Conservation (phyloP, 768 basidiomycete species). For the Lactarius evosmus region DNA sequence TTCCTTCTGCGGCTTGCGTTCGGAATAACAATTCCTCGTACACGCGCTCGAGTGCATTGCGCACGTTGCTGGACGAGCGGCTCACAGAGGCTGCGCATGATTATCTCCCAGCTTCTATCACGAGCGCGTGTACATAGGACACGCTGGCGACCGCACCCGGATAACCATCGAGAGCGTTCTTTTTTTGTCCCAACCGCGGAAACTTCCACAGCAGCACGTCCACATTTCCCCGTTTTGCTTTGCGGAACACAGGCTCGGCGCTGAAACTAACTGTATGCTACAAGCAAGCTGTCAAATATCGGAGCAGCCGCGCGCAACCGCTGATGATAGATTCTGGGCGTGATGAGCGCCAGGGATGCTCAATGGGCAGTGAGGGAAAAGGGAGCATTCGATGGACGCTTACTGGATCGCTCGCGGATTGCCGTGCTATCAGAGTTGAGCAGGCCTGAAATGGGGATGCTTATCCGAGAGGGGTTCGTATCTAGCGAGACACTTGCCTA, state of each 20-base stretch:
- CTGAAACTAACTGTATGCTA: background rate
- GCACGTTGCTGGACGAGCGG: slow-evolving; percentile 5
- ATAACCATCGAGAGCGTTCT: background rate
- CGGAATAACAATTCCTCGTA: background rate
- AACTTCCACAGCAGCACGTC: background rate
- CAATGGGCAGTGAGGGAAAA: too few relatives aligned
- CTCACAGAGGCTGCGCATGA: slow-evolving; percentile 8
- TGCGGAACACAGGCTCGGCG: background rate
- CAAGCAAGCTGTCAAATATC: slow-evolving; percentile 4
- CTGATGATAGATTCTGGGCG: background rate
- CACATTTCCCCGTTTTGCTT: background rate
- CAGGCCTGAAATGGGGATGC: slow-evolving; percentile 8
- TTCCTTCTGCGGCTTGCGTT: background rate
- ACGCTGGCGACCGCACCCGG: slow-evolving; percentile 1
- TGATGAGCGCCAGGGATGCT: background rate
- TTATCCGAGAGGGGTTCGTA: background rate
- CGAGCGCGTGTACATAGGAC: background rate
- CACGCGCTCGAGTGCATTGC: slow-evolving; percentile 4
- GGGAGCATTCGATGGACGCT: background rate
- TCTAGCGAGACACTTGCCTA: slow-evolving; percentile 12
- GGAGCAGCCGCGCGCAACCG: background rate
- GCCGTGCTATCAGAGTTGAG: slow-evolving; percentile 17
- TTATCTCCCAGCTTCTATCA: slow-evolving; percentile 12
- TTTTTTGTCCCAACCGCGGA: background rate
- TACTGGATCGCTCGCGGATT: background rate